Evolutionary conservation across 2,329 filamentous ascomycete genomes (phyloP).

Genomic region (Colletotrichum sp.): DNA sequence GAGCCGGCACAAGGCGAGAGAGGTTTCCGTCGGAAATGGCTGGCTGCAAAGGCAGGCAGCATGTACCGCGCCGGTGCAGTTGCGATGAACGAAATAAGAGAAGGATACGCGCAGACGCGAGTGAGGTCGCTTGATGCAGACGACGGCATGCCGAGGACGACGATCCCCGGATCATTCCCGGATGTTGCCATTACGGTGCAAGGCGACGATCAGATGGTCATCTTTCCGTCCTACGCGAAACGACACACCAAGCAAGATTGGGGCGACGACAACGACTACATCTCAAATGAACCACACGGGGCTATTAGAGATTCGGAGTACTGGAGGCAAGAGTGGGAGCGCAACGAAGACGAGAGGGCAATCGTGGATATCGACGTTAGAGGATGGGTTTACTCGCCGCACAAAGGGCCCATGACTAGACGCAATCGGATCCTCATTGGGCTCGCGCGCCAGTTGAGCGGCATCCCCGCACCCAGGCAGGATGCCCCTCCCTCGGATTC

Average conservation of each 20-base stretch:
- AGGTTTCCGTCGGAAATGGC: slow-evolving; percentile 77
- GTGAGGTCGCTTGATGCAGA: slow-evolving; percentile 38
- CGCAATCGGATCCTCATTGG: slow-evolving; percentile 88
- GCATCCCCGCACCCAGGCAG: slow-evolving; percentile 73
- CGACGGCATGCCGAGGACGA: slow-evolving; percentile 37
- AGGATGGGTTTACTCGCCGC: slow-evolving; percentile 93
- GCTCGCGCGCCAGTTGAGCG: slow-evolving; percentile 85
- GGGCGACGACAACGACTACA: slow-evolving; percentile 31
- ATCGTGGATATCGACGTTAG: slow-evolving; percentile 93
- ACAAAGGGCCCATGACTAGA: slow-evolving; percentile 81
- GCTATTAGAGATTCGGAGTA: slow-evolving; percentile 70
- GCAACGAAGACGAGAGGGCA: slow-evolving; percentile 80
- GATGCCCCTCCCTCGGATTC: slow-evolving; percentile 25
- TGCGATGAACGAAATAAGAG: slow-evolving; percentile 63
- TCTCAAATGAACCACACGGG: slow-evolving; percentile 39
- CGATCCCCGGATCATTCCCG: slow-evolving; percentile 80
- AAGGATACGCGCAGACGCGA: slow-evolving; percentile 63
- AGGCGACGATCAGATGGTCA: slow-evolving; percentile 88
- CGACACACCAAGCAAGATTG: slow-evolving; percentile 63
- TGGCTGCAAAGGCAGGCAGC: slow-evolving; percentile 69
- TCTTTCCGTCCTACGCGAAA: slow-evolving; percentile 94
- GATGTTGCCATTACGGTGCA: slow-evolving; percentile 81
- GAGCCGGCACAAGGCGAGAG: slow-evolving; percentile 54
- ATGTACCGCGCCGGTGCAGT: slow-evolving; percentile 62
- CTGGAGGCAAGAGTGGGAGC: slow-evolving; percentile 80